Evolutionary conservation across 2,329 filamentous ascomycete genomes (phyloP), one percentile per base, ranked within the genome.

Genomic region (Clarireedia hainanense): DNA sequence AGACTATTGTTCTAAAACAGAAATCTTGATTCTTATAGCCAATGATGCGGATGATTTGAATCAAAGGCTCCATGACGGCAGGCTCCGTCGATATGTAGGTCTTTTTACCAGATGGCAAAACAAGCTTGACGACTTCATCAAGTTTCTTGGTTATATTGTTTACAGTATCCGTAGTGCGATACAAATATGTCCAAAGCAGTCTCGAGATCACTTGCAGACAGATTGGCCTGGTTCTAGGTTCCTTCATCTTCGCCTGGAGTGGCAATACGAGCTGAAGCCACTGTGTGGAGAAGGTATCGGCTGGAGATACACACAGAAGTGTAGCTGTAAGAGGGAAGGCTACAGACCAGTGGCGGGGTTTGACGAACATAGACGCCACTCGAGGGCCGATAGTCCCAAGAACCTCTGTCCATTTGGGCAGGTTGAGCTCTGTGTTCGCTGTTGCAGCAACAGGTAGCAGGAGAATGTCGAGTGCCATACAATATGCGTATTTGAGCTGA

Each of bases 1-100:
- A 97, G n/a, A 99, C 89, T 61, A 97, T 88, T 47, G 79, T 89
- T 63, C 86, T 83, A 71, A 97, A 96, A 71, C 92, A 97, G 61
- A 95, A 86, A 65, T 99, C 94, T 52, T 92, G 91, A 64, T 95
- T 84, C 67, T 89, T 95, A 74, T 88, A 96, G 2, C 92, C 95
- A 66, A 99, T 91, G 66, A 96, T 91, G 36, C 95, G 84, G 59
- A 97, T 91, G 30, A 97, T 84, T 65, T 97, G 91, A 56, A 97
- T 92, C 61, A 97, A 74, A 1, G 94, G 92, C 48, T 96, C 91
- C 2, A 88, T 86, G 58, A 95, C 86, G n/a, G 84, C 79, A 0
- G 85, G 80, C 59, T 99, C 94, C 1, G 89, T 89, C 0, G 88
- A 90, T 24, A 95, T 77, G 58, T 95, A 84, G 1, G 88, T 86